Percentiles rank a stretch among this genome's conserved stretches.
Conservation (phyloP, 495 filamentous ascomycete species). For the Cercophora scortea region DNA sequence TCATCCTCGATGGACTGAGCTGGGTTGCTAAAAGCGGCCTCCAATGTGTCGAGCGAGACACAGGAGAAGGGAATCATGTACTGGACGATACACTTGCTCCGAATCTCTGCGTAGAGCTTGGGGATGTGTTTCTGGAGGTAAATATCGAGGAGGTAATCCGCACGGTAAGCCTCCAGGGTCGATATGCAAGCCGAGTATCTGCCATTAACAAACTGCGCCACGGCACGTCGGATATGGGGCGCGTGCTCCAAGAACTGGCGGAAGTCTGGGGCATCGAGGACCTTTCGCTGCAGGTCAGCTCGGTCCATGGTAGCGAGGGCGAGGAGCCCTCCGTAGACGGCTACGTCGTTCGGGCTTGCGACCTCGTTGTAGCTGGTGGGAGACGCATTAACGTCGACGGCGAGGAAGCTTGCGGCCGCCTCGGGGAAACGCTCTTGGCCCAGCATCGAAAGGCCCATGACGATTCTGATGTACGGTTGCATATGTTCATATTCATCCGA, state of each 20-base stretch:
- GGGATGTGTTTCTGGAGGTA: slow-evolving; percentile 71
- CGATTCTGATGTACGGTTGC: slow-evolving; percentile 58
- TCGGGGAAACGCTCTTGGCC: slow-evolving; percentile 56
- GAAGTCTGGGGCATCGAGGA: slow-evolving; percentile 75
- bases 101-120: slow-evolving; percentile 62
- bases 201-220: slow-evolving; percentile 77
- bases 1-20: slow-evolving; percentile 63
- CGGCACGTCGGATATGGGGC: slow-evolving; percentile 86
- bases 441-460: slow-evolving; percentile 64
- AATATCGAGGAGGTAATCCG: slow-evolving; percentile 85
- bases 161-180: slow-evolving; percentile 70
- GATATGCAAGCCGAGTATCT: slow-evolving; percentile 78
- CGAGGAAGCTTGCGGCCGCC: slow-evolving; percentile 67
- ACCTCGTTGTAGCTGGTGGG: slow-evolving; percentile 61
- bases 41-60: slow-evolving; percentile 63
- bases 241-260: slow-evolving; percentile 86
- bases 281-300: slow-evolving; percentile 58
- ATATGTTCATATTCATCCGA: slow-evolving; percentile 51
- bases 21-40: slow-evolving; percentile 51
- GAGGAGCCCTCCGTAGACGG: slow-evolving; percentile 83
- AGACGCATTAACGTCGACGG: slow-evolving; percentile 41
- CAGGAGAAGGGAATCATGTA: slow-evolving; percentile 77
- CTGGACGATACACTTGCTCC: slow-evolving; percentile 86
- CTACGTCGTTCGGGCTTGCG: slow-evolving; percentile 77
- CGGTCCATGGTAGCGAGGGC: slow-evolving; percentile 87